These are phyloP conservation scores for Aspergillus taichungensis DNA, from an alignment of 495 filamentous ascomycete genomes.

Conservation along the genomic window DNA sequence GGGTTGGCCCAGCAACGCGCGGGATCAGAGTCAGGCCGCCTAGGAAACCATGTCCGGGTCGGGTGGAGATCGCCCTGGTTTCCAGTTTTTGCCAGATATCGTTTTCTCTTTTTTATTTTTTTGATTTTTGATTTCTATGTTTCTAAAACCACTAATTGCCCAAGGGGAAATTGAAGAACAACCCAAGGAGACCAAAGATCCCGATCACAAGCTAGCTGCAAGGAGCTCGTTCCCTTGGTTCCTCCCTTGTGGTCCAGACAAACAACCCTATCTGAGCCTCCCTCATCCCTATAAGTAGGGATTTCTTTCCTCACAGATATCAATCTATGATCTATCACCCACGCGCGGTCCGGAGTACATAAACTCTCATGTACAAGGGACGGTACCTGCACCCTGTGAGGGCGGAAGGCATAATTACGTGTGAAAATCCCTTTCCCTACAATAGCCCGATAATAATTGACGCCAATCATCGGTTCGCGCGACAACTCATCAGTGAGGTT, in stretches of 20 bases:
- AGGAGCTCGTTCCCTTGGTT: conserved; percentile 9
- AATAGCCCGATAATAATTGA: conserved; percentile 17
- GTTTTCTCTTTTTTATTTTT: too few relatives aligned
- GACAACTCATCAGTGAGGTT: conserved; percentile 6
- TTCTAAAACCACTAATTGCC: too few relatives aligned
- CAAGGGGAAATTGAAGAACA: too few relatives aligned
- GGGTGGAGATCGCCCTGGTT: conserved; percentile 12
- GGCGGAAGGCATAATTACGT: conserved; percentile 16
- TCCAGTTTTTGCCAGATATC: neutral
- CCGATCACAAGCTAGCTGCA: conserved; percentile 9
- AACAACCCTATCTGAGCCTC: conserved; percentile 1
- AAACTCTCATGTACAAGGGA: neutral
- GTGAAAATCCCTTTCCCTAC: conserved; percentile 13
- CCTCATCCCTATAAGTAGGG: neutral
- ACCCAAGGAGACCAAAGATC: conserved; percentile 1
- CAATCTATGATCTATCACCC: too few relatives aligned
- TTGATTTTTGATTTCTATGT: too few relatives aligned
- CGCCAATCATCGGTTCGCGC: neutral
- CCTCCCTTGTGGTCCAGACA: conserved; percentile 9
- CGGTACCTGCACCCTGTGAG: conserved; percentile 12
- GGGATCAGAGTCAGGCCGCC: conserved; percentile 16
- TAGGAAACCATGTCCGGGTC: conserved; percentile 22
- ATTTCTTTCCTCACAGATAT: too few relatives aligned
- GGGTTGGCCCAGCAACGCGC: conserved; percentile 36
- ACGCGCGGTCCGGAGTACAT: too few relatives aligned